A percentile compares a stretch with the other conserved stretches of the same genome.
Conservation (phyloP, 768 basidiomycete species). For the Rubroboletus satanas region DNA sequence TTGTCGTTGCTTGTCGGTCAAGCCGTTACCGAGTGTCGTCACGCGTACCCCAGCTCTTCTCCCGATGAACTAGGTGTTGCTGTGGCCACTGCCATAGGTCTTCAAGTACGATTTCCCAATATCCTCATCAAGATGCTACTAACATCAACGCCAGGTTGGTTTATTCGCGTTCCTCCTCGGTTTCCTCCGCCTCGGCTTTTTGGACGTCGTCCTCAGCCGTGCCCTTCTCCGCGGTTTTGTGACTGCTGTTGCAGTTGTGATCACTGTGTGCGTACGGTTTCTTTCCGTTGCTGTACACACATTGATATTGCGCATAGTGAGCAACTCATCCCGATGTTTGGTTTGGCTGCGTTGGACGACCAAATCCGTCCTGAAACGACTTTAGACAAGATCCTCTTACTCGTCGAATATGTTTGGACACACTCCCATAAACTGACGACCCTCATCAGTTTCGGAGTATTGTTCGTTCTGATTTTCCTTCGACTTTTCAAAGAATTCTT, state of each 20-base stretch:
- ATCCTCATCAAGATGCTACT: not conserved
- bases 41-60: constrained; percentile 36
- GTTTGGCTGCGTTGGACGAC: constrained; percentile 57
- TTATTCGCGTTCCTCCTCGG: constrained; percentile 83
- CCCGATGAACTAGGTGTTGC: constrained; percentile 56
- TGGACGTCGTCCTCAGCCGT: constrained; percentile 89
- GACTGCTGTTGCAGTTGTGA: constrained; percentile 79
- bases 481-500: constrained; percentile 56
- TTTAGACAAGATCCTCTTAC: constrained; percentile 73
- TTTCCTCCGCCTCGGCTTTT: constrained; percentile 84
- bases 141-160: constrained; percentile 52
- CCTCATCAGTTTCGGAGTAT: constrained; percentile 66
- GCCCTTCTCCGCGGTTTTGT: constrained; percentile 87
- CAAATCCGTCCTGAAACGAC: constrained; percentile 60
- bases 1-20: constrained; percentile 86
- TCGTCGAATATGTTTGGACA: constrained; percentile 54
- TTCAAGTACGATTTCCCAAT: constrained; percentile 53
- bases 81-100: constrained; percentile 76
- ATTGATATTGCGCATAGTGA: constrained; percentile 42
- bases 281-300: not conserved
- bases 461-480: constrained; percentile 61
- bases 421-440: constrained; percentile 66
- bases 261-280: constrained; percentile 60
- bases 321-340: constrained; percentile 89
- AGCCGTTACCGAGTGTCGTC: constrained; percentile 68